phyloP scores from a whole-genome alignment of 2,329 filamentous ascomycete species.

The Calonectria hawksworthii region DNA sequence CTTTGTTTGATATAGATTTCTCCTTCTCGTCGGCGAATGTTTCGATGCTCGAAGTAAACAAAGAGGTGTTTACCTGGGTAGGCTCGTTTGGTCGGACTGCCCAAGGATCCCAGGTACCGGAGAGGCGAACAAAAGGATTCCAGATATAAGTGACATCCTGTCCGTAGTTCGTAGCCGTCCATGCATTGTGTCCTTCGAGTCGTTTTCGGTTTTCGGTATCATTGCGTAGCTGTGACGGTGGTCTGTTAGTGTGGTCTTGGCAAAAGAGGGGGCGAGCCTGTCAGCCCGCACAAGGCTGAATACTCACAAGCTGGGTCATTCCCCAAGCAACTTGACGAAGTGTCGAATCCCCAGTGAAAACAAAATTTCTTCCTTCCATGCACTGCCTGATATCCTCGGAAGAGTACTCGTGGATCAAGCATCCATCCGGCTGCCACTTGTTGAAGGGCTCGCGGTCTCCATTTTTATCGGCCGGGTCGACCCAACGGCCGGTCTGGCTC shows the following conservation, averaged over 20 bases:
- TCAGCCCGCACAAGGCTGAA: neutral
- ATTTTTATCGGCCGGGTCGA: conserved; percentile 47
- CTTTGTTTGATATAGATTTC: neutral
- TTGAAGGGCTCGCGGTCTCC: conserved; percentile 50
- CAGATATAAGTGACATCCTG: neutral
- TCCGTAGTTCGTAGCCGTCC: neutral
- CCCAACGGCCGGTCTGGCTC: conserved; percentile 65
- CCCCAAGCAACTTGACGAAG: conserved; percentile 69
- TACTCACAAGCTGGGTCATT: conserved; percentile 9
- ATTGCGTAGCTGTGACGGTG: neutral
- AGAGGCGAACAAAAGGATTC: neutral
- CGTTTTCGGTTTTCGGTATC: neutral
- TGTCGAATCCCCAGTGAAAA: conserved; percentile 72
- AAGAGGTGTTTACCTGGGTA: neutral
- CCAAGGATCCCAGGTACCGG: neutral
- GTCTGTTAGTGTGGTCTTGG: neutral
- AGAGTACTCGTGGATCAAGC: conserved; percentile 69
- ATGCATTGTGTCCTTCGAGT: neutral
- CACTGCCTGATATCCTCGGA: conserved; percentile 64
- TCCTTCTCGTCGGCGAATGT: neutral
- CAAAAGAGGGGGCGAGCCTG: neutral
- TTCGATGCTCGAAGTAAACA: neutral
- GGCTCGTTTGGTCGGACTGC: neutral
- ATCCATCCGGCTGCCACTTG: conserved; percentile 71
- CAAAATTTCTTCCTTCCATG: conserved; percentile 61